Evolutionary conservation across 2,329 filamentous ascomycete species (phyloP), one percentile per base, ranked within the genome.

Genomic region (Ophiostoma himal-ulmi): DNA sequence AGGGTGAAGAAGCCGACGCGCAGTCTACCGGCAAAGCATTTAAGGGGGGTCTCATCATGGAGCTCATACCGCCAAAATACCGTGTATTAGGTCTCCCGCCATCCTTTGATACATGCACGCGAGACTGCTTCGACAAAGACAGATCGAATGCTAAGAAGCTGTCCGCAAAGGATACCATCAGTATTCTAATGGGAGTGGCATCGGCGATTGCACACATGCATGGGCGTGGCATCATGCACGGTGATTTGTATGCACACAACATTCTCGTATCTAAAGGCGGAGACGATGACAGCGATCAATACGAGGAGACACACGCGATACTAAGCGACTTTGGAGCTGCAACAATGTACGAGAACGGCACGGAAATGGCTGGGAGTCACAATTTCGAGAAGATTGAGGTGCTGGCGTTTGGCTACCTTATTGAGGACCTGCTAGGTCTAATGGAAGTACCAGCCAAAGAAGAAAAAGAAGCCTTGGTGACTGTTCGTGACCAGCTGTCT

Each of bases 271-370:
- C 20, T 22, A 22, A 13, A n/a, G 62, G 8, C 2, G 60, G 6
- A 10, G 13, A 41, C 5, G 30, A 64, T 3, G 68, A 14, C 3
- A 22, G 20, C 3, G 67, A 26, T 4, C 57, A 67, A n/a, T 7
- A 26, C 7, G 36, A 41, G 11, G n/a, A 67, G 14, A 57, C 67
- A 4, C 81, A 84, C 72, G 82, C 82, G 4, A 74, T 84, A 14
- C 76, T 84, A 3, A 82, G 81, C 34, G 82, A 83, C 68, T 83
- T 84, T 70, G 82, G 82, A 13, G 83, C 82, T 1, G 82, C 82
- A 1, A 83, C 82, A 0, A 77, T 83, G 17, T 83, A 84, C 71
- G 75, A 74, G 57, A 72, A 71, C 26, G 73, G 74, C 4, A 26
- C 39, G 11, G 72, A 69, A 2, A 72, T 69, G 30, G 70, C 37